Evolutionary conservation across 805 yeast genomes (phyloP), one percentile per base, ranked within the genome.

Genomic region (Candida parachauliodes): DNA sequence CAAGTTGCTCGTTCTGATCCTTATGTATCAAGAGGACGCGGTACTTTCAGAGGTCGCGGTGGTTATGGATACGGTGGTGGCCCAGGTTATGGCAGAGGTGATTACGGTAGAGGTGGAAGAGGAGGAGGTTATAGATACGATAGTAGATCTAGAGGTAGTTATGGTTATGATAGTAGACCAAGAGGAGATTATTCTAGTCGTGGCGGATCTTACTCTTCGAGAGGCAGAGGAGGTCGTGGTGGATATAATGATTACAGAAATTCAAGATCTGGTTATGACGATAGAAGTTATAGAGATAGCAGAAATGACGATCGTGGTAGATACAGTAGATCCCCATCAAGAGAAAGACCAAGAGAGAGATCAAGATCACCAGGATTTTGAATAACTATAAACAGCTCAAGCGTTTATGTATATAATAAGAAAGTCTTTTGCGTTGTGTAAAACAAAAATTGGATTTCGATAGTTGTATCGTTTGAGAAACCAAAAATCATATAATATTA

Each of bases 1-100:
- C 77, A 77, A 55, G 60, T 72, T 58, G 83, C 83, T 7, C 70
- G 72, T 48, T 72, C 77, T 11, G 74, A 74, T 43, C 81, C 82
- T 5, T 70, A 61, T 43, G 57, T 66, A 9, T 46, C 57, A 11
- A 62, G 74, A 54, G 40, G 57, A 16, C 46, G 62, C 36, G 60
- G 63, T 11, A 47, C 54, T 2, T 44, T 39, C 21, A 48, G 67
- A 49, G 59, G 65, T 10, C 42, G 62, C 30, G 57, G 61, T 21
- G 57, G 60, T 23, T 55, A 54, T 38, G 61, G 60, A 21, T 46
- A 49, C 24, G 56, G 52, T 20, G 44, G 37, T 12, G 27, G 33
- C 10, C 26, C 26, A 14, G 21, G 28, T 11, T 37, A 47, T 35
- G 54, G 56, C 2, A 52, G 49, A 8, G 44, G 47, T 32, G 50